Evolutionary conservation across 1,284 basidiomycete genomes (phyloP).

Genomic region (Ustilago bromivora): DNA sequence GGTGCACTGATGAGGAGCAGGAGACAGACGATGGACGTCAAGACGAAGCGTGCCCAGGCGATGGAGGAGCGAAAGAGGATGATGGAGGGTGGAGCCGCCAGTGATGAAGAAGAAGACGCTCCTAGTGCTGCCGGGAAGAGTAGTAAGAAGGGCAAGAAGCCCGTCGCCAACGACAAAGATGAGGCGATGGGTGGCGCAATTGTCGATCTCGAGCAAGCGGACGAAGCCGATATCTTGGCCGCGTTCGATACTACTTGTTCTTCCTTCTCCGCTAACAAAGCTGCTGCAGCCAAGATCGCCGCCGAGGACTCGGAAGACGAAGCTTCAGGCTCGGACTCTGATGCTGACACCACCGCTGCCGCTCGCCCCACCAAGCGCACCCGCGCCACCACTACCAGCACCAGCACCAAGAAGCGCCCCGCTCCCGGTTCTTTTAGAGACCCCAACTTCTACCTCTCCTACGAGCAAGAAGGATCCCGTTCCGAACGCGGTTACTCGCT

Average conservation of each 20-base stretch:
- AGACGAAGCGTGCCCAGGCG: slow-evolving; percentile 70
- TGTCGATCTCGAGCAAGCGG: slow-evolving; percentile 75
- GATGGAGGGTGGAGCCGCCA: slow-evolving; percentile 31
- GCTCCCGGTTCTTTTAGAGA: slow-evolving; percentile 77
- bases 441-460: slow-evolving; percentile 88
- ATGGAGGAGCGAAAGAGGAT: slow-evolving; percentile 63
- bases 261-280: slow-evolving; percentile 1
- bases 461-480: slow-evolving; percentile 85
- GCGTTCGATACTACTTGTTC: slow-evolving; percentile 42
- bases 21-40: slow-evolving; percentile 79
- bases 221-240: slow-evolving; percentile 49
- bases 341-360: slow-evolving; percentile 72
- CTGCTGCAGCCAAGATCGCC: slow-evolving; percentile 8
- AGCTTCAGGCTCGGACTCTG: slow-evolving; percentile 3
- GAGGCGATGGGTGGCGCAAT: slow-evolving; percentile 68
- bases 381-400: slow-evolving; percentile 7
- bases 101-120: slow-evolving; percentile 22
- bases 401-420: slow-evolving; percentile 14
- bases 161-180: slow-evolving; percentile 42
- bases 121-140: neutral
- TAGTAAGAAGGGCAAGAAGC: slow-evolving; percentile 49
- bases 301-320: slow-evolving; percentile 1
- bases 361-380: slow-evolving; percentile 42
- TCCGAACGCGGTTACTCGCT: slow-evolving; percentile 80
- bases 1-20: slow-evolving; percentile 85